Conservation (phyloP, 208 protist species). For the Willaertia magna region DNA sequence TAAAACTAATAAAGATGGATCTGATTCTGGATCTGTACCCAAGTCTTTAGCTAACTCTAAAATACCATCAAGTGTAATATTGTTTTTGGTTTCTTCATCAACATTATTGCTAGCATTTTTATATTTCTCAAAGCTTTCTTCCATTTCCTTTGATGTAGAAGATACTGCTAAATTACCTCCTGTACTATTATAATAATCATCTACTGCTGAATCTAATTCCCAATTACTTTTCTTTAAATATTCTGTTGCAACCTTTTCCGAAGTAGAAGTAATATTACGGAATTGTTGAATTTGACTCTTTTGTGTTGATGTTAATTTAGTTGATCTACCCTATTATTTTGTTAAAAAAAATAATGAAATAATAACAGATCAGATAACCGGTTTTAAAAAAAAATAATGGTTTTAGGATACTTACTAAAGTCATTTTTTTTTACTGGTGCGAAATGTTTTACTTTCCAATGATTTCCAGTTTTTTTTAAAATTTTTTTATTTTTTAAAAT, state of each 20-base stretch:
- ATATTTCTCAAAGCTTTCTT: neutral
- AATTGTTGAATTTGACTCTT: neutral
- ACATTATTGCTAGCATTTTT: neutral
- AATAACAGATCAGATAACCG: too few relatives aligned
- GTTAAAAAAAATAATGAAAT: too few relatives aligned
- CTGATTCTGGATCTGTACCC: neutral
- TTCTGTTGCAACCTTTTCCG: slow-evolving; percentile 2
- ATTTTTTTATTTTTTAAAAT: too few relatives aligned
- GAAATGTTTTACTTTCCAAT: too few relatives aligned
- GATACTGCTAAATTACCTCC: too few relatives aligned
- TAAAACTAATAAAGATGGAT: neutral
- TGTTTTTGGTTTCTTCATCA: neutral
- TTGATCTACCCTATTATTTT: too few relatives aligned
- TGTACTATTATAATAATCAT: neutral
- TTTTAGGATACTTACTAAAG: too few relatives aligned
- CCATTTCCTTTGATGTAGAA: neutral
- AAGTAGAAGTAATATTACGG: neutral
- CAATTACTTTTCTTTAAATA: neutral
- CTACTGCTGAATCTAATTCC: neutral
- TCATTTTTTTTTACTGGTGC: too few relatives aligned
- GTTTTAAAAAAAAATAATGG: too few relatives aligned
- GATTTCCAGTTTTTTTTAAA: too few relatives aligned
- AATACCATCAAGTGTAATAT: neutral
- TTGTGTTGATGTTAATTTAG: neutral
- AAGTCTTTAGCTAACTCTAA: neutral